Evolutionary conservation across 352 stramenopile genomes (phyloP).

Genomic region (Phytophthora vignae): DNA sequence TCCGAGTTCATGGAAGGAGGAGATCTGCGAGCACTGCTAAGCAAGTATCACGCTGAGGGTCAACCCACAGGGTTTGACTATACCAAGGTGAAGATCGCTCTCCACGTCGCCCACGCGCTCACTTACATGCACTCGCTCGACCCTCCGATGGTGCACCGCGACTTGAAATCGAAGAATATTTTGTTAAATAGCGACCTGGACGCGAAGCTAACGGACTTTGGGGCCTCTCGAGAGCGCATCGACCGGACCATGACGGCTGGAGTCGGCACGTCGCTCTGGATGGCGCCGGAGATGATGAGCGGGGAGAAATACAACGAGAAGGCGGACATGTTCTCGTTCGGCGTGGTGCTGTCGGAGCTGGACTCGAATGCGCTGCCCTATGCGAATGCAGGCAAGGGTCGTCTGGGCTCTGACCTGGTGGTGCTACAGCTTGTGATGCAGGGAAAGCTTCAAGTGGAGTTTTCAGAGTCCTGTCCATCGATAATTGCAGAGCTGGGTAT

Average conservation of each 20-base stretch:
- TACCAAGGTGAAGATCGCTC: conserved; percentile 46
- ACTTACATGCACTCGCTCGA: conserved; percentile 42
- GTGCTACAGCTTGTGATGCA: conserved; percentile 39
- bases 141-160: conserved; percentile 23
- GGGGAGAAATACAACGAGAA: conserved; percentile 39
- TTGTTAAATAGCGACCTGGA: conserved; percentile 31
- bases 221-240: conserved; percentile 30
- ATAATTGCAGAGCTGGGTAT: conserved; percentile 28
- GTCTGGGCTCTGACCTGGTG: conserved; percentile 30
- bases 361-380: conserved; percentile 38
- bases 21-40: conserved; percentile 42
- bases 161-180: conserved; percentile 46
- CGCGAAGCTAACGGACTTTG: conserved; percentile 56
- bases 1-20: conserved; percentile 50
- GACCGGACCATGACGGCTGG: conserved; percentile 46
- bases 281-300: conserved; percentile 42
- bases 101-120: conserved; percentile 45
- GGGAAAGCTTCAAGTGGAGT: conserved; percentile 34
- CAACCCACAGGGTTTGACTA: conserved; percentile 35
- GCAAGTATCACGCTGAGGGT: conserved; percentile 15
- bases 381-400: conserved; percentile 15
- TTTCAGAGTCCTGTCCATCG: conserved; percentile 23
- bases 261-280: conserved; percentile 41
- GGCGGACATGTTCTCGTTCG: conserved; percentile 47
- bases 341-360: conserved; percentile 42